Evolutionary conservation across 2,329 filamentous ascomycete genomes (phyloP).

Genomic region (Trichoderma cornu-damae): DNA sequence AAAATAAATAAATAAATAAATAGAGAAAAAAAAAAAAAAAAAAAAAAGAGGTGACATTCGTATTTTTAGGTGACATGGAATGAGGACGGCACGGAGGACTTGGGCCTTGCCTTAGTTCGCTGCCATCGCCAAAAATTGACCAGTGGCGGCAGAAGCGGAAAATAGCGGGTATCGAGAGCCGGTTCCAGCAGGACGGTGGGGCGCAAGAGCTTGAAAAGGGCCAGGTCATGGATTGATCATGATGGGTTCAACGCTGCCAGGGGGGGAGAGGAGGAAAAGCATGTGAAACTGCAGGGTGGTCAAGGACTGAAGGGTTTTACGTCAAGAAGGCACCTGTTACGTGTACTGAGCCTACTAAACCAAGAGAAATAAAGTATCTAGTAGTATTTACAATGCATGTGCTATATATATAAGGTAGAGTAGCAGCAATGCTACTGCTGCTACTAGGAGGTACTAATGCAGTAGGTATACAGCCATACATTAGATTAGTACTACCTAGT

Average conservation of each 20-base stretch:
- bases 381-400: not conserved
- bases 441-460: no score
- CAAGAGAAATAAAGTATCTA: no score
- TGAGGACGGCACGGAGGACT: not conserved
- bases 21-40: no score
- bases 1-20: no score
- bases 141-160: constrained; percentile 11
- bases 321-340: not conserved
- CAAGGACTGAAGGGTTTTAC: not conserved
- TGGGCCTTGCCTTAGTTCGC: not conserved
- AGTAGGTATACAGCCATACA: no score
- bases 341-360: no score
- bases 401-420: no score
- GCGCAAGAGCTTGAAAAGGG: not conserved
- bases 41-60: not conserved
- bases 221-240: no score
- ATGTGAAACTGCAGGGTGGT: constrained; percentile 17
- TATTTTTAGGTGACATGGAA: not conserved
- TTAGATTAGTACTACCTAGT: no score
- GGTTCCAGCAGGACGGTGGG: constrained; percentile 9
- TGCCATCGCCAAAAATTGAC: constrained; percentile 9
- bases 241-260: not conserved
- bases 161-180: constrained; percentile 10
- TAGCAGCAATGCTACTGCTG: no score
- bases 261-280: constrained; percentile 4